Percentiles rank a stretch among this genome's conserved stretches.
Evolutionary conservation across 176 grass and related monocot species (phyloP).

Genomic region (Bromus sterilis): DNA sequence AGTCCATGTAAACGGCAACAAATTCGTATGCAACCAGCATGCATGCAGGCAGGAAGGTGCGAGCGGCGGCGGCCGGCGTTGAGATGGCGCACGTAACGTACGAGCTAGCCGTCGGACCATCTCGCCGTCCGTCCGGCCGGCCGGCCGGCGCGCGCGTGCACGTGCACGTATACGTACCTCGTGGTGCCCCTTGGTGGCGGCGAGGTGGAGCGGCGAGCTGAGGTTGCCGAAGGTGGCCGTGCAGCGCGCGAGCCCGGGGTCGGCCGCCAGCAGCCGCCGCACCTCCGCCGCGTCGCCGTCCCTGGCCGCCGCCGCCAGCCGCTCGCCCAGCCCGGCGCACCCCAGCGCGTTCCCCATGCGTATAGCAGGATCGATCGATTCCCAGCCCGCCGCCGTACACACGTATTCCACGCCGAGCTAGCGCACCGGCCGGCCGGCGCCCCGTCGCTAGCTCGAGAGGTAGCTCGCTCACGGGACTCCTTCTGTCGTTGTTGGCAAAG

Average conservation of each 20-base stretch:
- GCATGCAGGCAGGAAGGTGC: neutral
- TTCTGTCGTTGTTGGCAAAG: neutral
- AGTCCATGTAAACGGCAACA: neutral
- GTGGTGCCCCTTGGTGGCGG: slow-evolving; percentile 58
- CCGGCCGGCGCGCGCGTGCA: neutral
- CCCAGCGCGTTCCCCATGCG: slow-evolving; percentile 79
- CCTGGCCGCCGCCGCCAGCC: slow-evolving; percentile 53
- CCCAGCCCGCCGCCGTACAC: neutral
- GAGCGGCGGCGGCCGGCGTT: neutral
- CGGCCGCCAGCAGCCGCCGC: slow-evolving; percentile 43
- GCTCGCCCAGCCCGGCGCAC: slow-evolving; percentile 55
- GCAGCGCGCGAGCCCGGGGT: slow-evolving; percentile 53
- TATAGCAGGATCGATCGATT: neutral
- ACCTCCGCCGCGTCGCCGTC: slow-evolving; percentile 63
- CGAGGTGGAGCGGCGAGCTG: slow-evolving; percentile 81
- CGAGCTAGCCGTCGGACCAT: neutral
- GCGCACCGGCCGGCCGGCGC: neutral
- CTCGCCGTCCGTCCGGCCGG: neutral
- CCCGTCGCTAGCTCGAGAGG: neutral
- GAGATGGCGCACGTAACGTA: neutral
- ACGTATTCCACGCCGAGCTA: neutral
- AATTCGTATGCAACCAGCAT: neutral
- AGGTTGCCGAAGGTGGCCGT: slow-evolving; percentile 60
- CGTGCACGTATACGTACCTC: slow-evolving; percentile 38
- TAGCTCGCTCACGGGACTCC: neutral